Base-by-base conservation (phyloP, 2,329 filamentous ascomycete species). In the Alternaria sp. region DNA sequence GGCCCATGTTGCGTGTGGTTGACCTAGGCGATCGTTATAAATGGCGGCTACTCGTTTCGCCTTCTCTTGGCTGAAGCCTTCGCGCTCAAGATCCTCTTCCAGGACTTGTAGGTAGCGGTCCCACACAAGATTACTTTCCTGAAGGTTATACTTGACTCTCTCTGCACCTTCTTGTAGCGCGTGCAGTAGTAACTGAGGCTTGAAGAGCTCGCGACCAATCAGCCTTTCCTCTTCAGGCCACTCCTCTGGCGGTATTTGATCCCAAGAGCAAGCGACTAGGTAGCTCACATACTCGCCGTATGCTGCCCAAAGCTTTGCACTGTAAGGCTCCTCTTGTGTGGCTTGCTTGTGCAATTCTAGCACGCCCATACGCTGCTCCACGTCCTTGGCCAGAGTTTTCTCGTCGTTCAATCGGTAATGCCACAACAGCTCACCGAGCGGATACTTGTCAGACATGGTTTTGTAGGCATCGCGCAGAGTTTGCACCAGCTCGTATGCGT, bases 221-320 rank as follows among this genome's bases (percentile, higher is more conserved):
- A 85, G 80, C 70, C 87, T 87, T 68, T 94, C 91, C 28, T 93
- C 90, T 28, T 88, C 85, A 7, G 88, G 80, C 86, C 82, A 85
- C 27, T 75, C 72, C 54, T 78, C 75, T 28, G 76, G 76, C 7
- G 74, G 73, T 10, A 86, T 83, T 55, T 80, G 78, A 59, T 84
- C 85, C 75, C 89, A 87, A 69, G 87, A 88, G 66, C 87, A 86
- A 53, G 84, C 84, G 77, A 92, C 89, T 11, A 93, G 87, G 20
- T 86, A 86, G 84, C 90, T 89, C 64, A 94, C 88, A 79, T 90
- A 94, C 70, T 93, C 89, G 78, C 90, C 92, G 74, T 94, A 94
- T 28, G 88, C 85, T 61, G 89, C 85, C 92, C 92, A 95, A 41
- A 94, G 81, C 64, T 86, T 88, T 61, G 90, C 82, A 70, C 92